Evolutionary conservation across 2,329 filamentous ascomycete species (phyloP), one percentile per base, ranked within the genome.

Genomic region (Ilyonectria robusta): DNA sequence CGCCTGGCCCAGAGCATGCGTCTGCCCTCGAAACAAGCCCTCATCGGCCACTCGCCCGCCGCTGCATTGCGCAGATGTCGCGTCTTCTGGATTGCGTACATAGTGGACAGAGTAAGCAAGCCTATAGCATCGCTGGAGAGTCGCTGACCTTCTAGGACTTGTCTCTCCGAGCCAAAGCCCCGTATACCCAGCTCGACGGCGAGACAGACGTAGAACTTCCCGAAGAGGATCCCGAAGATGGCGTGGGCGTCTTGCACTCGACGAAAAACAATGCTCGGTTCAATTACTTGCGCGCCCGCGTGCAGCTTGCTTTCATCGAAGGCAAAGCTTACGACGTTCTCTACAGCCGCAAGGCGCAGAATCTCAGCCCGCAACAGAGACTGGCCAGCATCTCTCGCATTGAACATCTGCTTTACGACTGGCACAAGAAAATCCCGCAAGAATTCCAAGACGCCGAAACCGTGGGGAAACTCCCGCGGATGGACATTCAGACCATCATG

Each of bases 1-100:
- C 71, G 78, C 2, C 61, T 81, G 10, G 77, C 76, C 2, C 81
- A 82, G 58, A 74, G 71, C 11, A 53, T 82, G 19, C 65, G 71
- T 1, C 58, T 82, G 21, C 78, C 81, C 35, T 78, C 79, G 5
- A 72, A 69, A 5, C 31, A 69, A 15, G 48, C 58, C 10, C 13
- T 60, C 1, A 9, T 17, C 15, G 65, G 62, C 0, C 29, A 67
- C 0, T 33, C 65, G 3, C 50, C 26, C 6, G 37, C 60, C 0
- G 70, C 62, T 0, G 57, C 61, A 8, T 62, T 73, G 2, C 78
- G 79, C 7, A 76, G 79, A 47, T 55, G 67, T 10, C 78, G 79
- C 6, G 44, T 82, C 8, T 82, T 82, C 59, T 82, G 80, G 80
- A 71, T 82, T 9, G 73, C 76, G 5, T 82, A 82, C 23, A 68